phyloP scores from a whole-genome alignment of 208 protist species.

The Trypanosoma theileri region DNA sequence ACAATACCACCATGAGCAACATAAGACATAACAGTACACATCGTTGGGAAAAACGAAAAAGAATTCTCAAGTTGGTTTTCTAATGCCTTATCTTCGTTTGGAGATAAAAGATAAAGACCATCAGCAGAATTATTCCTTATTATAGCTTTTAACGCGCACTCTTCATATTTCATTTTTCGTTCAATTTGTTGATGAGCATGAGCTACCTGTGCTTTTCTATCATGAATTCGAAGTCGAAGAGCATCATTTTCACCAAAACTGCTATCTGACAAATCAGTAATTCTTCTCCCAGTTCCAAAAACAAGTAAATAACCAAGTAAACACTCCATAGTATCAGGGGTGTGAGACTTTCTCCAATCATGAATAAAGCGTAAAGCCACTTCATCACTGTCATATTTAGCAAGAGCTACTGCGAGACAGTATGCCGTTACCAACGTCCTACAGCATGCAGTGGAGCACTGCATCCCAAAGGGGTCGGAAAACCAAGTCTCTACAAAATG shows the following conservation, averaged over 20 bases:
- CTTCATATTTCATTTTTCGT: conserved; percentile 9
- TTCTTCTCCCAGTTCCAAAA: conserved; percentile 14
- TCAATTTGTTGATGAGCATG: conserved; percentile 28
- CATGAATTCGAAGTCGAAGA: conserved; percentile 10
- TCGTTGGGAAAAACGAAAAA: conserved; percentile 16
- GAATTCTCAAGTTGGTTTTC: conserved; percentile 9
- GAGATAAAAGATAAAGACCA: conserved; percentile 29
- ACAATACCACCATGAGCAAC: conserved; percentile 7
- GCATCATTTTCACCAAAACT: conserved; percentile 27
- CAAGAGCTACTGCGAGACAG: conserved; percentile 12
- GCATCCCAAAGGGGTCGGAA: conserved; percentile 18
- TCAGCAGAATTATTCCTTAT: conserved; percentile 30
- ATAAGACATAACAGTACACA: conserved; percentile 18
- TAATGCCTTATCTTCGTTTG: conserved; percentile 1
- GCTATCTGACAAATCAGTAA: conserved; percentile 31
- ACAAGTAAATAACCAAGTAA: conserved; percentile 27
- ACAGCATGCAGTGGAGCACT: not conserved
- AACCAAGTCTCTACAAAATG: not conserved
- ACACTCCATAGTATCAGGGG: not conserved
- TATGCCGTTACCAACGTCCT: not conserved
- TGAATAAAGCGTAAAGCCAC: conserved; percentile 18
- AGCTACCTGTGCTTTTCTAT: conserved; percentile 14
- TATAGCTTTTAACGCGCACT: conserved; percentile 20
- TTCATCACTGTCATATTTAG: not conserved
- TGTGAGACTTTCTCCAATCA: conserved; percentile 7